These are phyloP conservation scores for Saturnispora quitensis DNA, from an alignment of 805 yeast species.

Conservation along the genomic window DNA sequence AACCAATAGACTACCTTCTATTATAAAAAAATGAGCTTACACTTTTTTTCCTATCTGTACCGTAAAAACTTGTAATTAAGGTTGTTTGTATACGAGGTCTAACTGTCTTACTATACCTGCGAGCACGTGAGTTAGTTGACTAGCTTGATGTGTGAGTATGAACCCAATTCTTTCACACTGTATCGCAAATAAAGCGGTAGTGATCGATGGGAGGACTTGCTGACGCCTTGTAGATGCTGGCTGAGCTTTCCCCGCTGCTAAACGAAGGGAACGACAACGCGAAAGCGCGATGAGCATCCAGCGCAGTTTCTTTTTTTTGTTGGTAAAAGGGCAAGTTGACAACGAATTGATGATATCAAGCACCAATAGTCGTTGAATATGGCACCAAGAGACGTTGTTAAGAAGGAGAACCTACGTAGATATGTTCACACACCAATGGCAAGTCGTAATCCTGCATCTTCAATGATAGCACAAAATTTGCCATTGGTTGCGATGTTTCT, in stretches of 20 bases:
- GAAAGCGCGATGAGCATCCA: background rate
- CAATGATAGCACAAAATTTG: slow-evolving; percentile 41
- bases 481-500: slow-evolving; percentile 61
- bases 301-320: background rate
- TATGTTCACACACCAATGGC: slow-evolving; percentile 42
- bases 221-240: background rate
- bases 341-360: background rate
- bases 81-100: too few species aligned
- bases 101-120: too few species aligned
- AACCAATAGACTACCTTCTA: background rate
- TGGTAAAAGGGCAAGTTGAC: background rate
- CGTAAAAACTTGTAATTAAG: background rate
- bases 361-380: background rate
- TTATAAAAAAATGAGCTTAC: background rate
- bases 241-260: background rate
- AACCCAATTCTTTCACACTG: background rate
- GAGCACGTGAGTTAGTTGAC: too few species aligned
- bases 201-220: background rate
- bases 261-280: background rate
- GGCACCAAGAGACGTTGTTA: slow-evolving; percentile 24
- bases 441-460: slow-evolving; percentile 36
- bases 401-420: slow-evolving; percentile 23
- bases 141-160: too few species aligned
- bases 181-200: background rate
- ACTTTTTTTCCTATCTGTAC: background rate